These are phyloP conservation scores for Cicer cuneatum DNA, from an alignment of 306 rosid species.

Conservation along the genomic window DNA sequence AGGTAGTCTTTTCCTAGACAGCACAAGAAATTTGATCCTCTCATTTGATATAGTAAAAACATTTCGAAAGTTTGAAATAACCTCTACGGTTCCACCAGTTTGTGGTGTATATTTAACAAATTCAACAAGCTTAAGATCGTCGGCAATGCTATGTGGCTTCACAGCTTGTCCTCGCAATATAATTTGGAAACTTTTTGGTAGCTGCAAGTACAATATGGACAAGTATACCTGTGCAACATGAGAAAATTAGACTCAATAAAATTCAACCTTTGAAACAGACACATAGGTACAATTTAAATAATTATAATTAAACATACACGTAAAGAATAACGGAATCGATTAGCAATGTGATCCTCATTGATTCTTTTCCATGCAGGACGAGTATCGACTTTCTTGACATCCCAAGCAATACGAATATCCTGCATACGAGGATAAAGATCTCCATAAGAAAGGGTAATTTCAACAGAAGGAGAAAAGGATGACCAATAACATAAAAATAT, in stretches of 20 bases:
- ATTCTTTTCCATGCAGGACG: constrained; percentile 39
- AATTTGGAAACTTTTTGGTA: constrained; percentile 66
- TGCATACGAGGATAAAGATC: constrained; percentile 45
- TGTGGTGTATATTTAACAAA: constrained; percentile 74
- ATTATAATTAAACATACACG: constrained; percentile 61
- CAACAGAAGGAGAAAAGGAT: constrained; percentile 8
- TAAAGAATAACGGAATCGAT: constrained; percentile 70
- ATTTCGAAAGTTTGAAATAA: constrained; percentile 44
- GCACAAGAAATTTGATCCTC: constrained; percentile 2
- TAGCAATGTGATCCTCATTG: constrained; percentile 81
- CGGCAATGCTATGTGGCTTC: constrained; percentile 73
- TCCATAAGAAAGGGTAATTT: constrained; percentile 26
- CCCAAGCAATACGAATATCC: constrained; percentile 83
- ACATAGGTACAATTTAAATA: constrained; percentile 29
- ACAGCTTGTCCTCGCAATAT: constrained; percentile 77
- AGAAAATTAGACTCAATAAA: constrained; percentile 45
- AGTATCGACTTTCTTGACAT: constrained; percentile 52
- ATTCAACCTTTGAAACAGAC: not conserved
- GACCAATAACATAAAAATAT: constrained; percentile 23
- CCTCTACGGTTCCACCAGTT: constrained; percentile 66
- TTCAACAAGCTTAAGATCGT: constrained; percentile 73
- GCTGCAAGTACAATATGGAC: constrained; percentile 89
- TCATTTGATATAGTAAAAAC: constrained; percentile 7
- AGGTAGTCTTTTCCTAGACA: not conserved
- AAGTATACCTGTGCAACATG: constrained; percentile 67